These are phyloP conservation scores for Daldinia sp. DNA, from an alignment of 2,329 filamentous ascomycete species.

Conservation along the genomic window DNA sequence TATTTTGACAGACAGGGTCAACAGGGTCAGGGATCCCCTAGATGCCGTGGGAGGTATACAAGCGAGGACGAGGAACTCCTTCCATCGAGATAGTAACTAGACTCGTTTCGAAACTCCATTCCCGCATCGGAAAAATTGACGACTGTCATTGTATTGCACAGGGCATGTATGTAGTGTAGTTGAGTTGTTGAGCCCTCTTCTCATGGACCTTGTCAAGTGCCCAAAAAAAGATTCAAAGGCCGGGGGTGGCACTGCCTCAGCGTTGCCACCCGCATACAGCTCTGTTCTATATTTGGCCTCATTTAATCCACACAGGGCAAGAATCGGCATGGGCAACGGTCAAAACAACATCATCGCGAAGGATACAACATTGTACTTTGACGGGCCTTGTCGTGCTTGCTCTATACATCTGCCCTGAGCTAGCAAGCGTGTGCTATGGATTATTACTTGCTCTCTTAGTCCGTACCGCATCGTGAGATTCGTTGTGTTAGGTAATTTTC, in stretches of 20 bases:
- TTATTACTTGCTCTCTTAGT: background rate
- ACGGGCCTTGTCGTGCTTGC: background rate
- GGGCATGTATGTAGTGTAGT: background rate
- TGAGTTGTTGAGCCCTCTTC: background rate
- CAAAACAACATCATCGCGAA: slow-evolving; percentile 29
- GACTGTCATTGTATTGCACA: slow-evolving; percentile 5
- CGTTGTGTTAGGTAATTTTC: slow-evolving; percentile 33
- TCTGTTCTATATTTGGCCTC: slow-evolving; percentile 42
- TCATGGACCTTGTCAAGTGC: background rate
- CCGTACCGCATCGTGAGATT: slow-evolving; percentile 16
- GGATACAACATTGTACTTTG: slow-evolving; percentile 24
- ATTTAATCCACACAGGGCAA: slow-evolving; percentile 21
- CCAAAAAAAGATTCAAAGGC: slow-evolving; percentile 15
- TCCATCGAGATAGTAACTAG: slow-evolving; percentile 5
- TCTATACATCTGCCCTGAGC: background rate
- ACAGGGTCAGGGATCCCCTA: slow-evolving; percentile 13
- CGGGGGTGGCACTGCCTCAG: slow-evolving; percentile 41
- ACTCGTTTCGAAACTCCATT: slow-evolving; percentile 29
- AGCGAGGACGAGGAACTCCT: slow-evolving; percentile 7
- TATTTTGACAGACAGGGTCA: slow-evolving; percentile 16
- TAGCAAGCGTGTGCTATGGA: background rate
- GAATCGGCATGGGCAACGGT: slow-evolving; percentile 32
- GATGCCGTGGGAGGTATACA: slow-evolving; percentile 13
- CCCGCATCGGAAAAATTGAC: slow-evolving; percentile 18
- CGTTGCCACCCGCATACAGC: slow-evolving; percentile 37